These are phyloP conservation scores for Serendipita vermifera DNA, from an alignment of 768 basidiomycete genomes.

Conservation along the genomic window DNA sequence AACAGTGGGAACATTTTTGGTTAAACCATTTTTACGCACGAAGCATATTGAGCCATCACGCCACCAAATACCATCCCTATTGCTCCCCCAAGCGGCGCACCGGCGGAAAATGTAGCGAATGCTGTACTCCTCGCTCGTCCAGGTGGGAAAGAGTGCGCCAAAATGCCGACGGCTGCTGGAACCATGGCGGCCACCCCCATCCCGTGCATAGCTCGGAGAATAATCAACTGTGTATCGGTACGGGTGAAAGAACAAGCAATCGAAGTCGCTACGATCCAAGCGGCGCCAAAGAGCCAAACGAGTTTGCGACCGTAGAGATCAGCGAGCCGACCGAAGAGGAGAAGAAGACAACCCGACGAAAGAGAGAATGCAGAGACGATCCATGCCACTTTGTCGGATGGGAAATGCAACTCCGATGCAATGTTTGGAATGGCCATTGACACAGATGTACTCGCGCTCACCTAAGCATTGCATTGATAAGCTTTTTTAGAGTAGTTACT, in stretches of 20 bases:
- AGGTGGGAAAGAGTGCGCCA: constrained; percentile 64
- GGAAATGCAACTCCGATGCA: not conserved
- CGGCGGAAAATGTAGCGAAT: constrained; percentile 74
- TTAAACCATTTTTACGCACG: constrained; percentile 23
- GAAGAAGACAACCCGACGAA: constrained; percentile 43
- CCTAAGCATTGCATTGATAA: not conserved
- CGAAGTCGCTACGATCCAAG: constrained; percentile 41
- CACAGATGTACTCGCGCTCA: constrained; percentile 1
- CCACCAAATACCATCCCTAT: constrained; percentile 61
- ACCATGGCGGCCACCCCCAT: constrained; percentile 65
- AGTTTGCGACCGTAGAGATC: constrained; percentile 67
- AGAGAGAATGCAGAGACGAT: not conserved
- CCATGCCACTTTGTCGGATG: not conserved
- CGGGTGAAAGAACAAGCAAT: constrained; percentile 52
- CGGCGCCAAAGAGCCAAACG: constrained; percentile 48
- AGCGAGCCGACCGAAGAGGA: constrained; percentile 66
- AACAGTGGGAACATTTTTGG: not conserved
- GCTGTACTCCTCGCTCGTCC: constrained; percentile 57
- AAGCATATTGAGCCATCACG: constrained; percentile 44
- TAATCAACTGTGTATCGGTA: constrained; percentile 46
- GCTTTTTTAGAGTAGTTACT: not conserved
- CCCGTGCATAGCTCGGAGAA: constrained; percentile 69
- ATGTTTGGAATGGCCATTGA: not conserved
- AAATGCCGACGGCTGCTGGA: constrained; percentile 62
- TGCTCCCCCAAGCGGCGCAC: constrained; percentile 68